A percentile compares a stretch with the other conserved stretches of the same genome.
These are phyloP conservation scores for Coleophoma eucalyptorum DNA, from an alignment of 2,329 filamentous ascomycete species.

Conservation along the genomic window DNA sequence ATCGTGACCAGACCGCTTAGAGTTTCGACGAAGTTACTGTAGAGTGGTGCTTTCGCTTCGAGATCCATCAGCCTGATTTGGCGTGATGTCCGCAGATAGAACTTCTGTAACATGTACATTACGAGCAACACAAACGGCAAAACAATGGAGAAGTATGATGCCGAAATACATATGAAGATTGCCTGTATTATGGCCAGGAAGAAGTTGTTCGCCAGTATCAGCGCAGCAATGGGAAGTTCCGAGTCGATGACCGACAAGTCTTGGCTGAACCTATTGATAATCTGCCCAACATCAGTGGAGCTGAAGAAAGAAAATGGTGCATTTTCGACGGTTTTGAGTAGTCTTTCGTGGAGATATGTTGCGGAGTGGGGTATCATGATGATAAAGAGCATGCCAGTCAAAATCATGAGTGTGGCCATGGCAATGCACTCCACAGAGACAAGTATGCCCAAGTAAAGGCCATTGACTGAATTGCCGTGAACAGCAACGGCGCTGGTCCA, in stretches of 20 bases:
- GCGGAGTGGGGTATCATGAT: conserved; percentile 50
- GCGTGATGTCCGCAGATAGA: conserved; percentile 42
- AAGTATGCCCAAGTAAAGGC: conserved; percentile 15
- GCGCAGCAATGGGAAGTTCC: conserved; percentile 25
- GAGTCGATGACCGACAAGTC: conserved; percentile 28
- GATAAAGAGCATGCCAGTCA: conserved; percentile 39
- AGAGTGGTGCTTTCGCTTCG: conserved; percentile 37
- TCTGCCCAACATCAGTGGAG: conserved; percentile 35
- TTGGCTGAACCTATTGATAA: conserved; percentile 42
- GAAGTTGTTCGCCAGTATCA: conserved; percentile 29
- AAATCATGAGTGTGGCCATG: conserved; percentile 7
- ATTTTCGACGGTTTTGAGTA: conserved; percentile 39
- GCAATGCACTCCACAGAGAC: conserved; percentile 17
- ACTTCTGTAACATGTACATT: conserved; percentile 38
- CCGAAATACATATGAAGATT: conserved; percentile 20
- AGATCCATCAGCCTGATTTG: conserved; percentile 43
- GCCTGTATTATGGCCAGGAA: conserved; percentile 26
- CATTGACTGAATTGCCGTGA: conserved; percentile 16
- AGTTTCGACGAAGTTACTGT: conserved; percentile 39
- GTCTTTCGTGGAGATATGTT: conserved; percentile 40
- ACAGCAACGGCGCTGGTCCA: conserved; percentile 29
- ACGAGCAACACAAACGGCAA: conserved; percentile 34
- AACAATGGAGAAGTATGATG: conserved; percentile 35
- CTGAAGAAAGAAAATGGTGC: conserved; percentile 40
- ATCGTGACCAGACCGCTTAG: conserved; percentile 39